A percentile compares a stretch with the other conserved stretches of the same genome.
Conservation (phyloP, 345 rosid species). For the Barbarea vulgaris region DNA sequence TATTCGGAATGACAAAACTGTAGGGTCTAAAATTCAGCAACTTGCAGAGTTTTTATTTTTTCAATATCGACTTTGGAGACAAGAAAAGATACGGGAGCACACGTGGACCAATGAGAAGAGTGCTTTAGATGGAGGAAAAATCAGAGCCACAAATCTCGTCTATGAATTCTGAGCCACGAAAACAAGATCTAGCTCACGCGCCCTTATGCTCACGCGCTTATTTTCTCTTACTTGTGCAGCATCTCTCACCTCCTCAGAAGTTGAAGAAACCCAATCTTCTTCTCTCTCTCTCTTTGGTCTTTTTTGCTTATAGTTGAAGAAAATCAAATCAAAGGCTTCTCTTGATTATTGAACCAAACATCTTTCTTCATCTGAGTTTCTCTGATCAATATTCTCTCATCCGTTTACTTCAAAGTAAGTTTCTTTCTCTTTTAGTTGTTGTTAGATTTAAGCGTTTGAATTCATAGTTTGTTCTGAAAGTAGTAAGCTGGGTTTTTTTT, state of each 20-base stretch:
- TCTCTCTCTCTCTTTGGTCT: constrained; percentile 27
- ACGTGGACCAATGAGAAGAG: constrained; percentile 36
- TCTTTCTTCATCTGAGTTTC: constrained; percentile 25
- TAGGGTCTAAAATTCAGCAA: constrained; percentile 27
- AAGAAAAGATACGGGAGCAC: constrained; percentile 19
- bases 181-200: constrained; percentile 39
- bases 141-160: constrained; percentile 41
- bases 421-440: neutral
- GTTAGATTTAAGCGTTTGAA: neutral
- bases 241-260: constrained; percentile 34
- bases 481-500: neutral
- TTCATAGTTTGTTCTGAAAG: constrained; percentile 18
- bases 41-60: constrained; percentile 4
- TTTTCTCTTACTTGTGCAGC: constrained; percentile 25
- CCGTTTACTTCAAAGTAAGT: constrained; percentile 32
- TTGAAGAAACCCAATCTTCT: constrained; percentile 30
- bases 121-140: constrained; percentile 38
- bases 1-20: constrained; percentile 17
- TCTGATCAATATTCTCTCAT: constrained; percentile 16
- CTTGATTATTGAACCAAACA: neutral
- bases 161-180: constrained; percentile 44
- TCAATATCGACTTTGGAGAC: constrained; percentile 12
- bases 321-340: neutral
- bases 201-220: constrained; percentile 29
- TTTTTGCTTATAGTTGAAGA: constrained; percentile 23